These are phyloP conservation scores for Aspergillus sp. DNA, from an alignment of 2,329 filamentous ascomycete genomes.

Conservation along the genomic window DNA sequence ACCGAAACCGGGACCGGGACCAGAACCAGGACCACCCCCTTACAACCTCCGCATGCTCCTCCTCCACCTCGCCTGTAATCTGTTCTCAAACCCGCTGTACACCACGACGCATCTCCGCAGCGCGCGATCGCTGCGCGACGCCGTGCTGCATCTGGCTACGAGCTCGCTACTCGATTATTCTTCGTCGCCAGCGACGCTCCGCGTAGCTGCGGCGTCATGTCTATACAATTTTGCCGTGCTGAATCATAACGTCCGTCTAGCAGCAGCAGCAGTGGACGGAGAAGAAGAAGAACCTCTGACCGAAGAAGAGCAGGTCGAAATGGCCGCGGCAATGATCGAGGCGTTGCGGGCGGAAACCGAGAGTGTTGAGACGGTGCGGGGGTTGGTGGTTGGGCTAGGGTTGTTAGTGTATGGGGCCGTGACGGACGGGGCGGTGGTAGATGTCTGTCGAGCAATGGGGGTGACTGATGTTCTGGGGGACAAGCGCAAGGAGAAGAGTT, in stretches of 20 bases:
- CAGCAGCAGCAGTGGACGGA: neutral
- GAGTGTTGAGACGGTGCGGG: constrained; percentile 62
- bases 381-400: constrained; percentile 67
- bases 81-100: constrained; percentile 72
- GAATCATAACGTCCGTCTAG: constrained; percentile 56
- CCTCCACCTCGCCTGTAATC: constrained; percentile 74
- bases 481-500: constrained; percentile 42
- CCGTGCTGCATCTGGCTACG: constrained; percentile 62
- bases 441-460: constrained; percentile 71
- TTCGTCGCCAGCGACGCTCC: constrained; percentile 49
- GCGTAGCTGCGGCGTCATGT: constrained; percentile 73
- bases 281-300: constrained; percentile 40
- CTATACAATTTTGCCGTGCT: constrained; percentile 72
- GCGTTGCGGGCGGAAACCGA: constrained; percentile 51
- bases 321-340: constrained; percentile 73
- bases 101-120: constrained; percentile 51
- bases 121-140: constrained; percentile 44
- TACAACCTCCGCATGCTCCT: constrained; percentile 78
- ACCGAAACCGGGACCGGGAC: no score
- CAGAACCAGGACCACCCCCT: constrained; percentile 40
- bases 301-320: constrained; percentile 67
- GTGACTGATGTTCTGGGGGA: constrained; percentile 55
- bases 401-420: constrained; percentile 65
- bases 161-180: constrained; percentile 55
- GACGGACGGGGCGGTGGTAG: constrained; percentile 64